Base-by-base conservation (phyloP, 441 rosid species). In the Brassica balearica region DNA sequence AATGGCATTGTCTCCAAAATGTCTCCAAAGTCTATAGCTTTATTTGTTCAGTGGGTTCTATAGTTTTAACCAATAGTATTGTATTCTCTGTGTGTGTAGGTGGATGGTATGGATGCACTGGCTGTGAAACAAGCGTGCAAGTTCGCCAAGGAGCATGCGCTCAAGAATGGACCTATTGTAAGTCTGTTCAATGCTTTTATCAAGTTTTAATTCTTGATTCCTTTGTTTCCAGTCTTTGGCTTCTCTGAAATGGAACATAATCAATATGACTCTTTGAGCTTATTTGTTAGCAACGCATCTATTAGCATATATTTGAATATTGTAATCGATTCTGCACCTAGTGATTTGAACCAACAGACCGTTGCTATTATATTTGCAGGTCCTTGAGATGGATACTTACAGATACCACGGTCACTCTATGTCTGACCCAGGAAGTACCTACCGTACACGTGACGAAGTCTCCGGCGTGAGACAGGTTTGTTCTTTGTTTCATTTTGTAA, bases 381-480 rank as follows among this genome's bases (percentile, higher is more conserved):
- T 93, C 74, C 98, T 96, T 77, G 99, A 96, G 85, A 96, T 96
- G 98, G 99, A 96, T 85, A 96, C 99, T 14, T 96, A 96, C 74
- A 91, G 97, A 84, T 96, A 94, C 82, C 99, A 91, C 20, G 98
- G 99, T 71, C 99, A 93, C 85, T 95, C 99, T 32, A 95, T 95
- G 98, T 95, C 99, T 81, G 99, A 96, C 82, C 99, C 99, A 72
- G 99, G 99, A 68, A 94, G 99, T 87, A 96, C 99, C 77, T 94
- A 96, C 87, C 94, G 98, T 63, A 96, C 97, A 20, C 98, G 97
- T 87, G 98, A 96, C 58, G 99, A 96, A 86, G 86, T 96, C 74
- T 79, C 83, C 19, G 98, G 98, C 8, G 89, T 96, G 78, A 94
- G 99, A 89, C 97, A 96, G 97, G 99, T 93, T 68, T 51, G 59